Conservation (phyloP, 2,329 filamentous ascomycete species). For the Aspergillus awamori region DNA sequence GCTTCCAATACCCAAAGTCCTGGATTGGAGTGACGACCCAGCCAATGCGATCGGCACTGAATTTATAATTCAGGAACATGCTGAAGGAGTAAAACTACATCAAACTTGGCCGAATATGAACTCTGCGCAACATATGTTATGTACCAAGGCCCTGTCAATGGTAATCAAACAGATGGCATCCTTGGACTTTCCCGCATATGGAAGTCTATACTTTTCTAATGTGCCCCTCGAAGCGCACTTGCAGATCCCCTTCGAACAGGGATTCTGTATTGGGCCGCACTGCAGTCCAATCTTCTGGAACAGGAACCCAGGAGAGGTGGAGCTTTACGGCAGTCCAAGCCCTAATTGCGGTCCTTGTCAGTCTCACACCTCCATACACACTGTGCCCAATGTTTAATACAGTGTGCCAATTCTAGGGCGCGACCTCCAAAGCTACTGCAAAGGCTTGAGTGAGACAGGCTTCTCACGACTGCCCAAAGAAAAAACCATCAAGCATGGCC, state of each 20-base stretch:
- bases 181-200: conserved; percentile 43
- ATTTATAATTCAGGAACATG: conserved; percentile 47
- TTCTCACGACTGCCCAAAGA: conserved; percentile 25
- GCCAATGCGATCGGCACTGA: conserved; percentile 39
- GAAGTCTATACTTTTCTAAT: conserved; percentile 41
- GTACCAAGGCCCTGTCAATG: conserved; percentile 33
- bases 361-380: conserved; percentile 2
- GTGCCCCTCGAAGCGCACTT: conserved; percentile 23
- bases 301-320: conserved; percentile 17
- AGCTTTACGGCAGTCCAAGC: conserved; percentile 23
- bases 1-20: conserved; percentile 29
- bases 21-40: conserved; percentile 30
- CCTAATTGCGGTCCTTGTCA: conserved; percentile 27
- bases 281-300: conserved; percentile 29
- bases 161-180: conserved; percentile 34
- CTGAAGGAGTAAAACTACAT: conserved; percentile 36
- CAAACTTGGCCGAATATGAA: conserved; percentile 40
- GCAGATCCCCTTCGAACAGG: conserved; percentile 31
- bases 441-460: conserved; percentile 27
- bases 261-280: conserved; percentile 39
- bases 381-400: not conserved
- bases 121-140: conserved; percentile 36
- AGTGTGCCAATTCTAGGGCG: conserved; percentile 18
- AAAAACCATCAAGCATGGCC: not conserved
- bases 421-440: conserved; percentile 22